Evolutionary conservation across 805 yeast genomes (phyloP).

Genomic region (Metschnikowia anglica): DNA sequence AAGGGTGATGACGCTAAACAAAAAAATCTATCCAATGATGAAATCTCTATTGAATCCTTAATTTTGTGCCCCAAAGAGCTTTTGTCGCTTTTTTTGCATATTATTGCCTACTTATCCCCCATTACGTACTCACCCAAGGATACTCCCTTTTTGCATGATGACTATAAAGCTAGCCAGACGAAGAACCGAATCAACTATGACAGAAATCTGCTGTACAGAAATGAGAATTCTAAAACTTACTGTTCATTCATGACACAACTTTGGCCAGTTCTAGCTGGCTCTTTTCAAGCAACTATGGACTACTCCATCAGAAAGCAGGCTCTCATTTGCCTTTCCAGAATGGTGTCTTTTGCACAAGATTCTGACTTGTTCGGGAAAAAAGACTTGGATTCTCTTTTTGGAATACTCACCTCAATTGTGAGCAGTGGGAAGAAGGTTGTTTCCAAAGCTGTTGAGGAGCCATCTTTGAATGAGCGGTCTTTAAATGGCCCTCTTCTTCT

Average conservation of each 20-base stretch:
- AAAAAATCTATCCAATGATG: background rate
- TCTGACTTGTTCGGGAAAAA: conserved; percentile 32
- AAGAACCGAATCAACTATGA: conserved; percentile 28
- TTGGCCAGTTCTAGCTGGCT: conserved; percentile 54
- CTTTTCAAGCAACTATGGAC: conserved; percentile 74
- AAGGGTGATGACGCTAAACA: conserved; percentile 23
- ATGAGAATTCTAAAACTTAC: conserved; percentile 21
- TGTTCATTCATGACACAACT: conserved; percentile 44
- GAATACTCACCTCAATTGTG: conserved; percentile 57
- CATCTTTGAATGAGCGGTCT: conserved; percentile 1
- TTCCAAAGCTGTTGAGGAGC: background rate
- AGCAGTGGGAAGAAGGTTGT: conserved; percentile 47
- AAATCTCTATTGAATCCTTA: conserved; percentile 61
- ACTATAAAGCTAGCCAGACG: conserved; percentile 24
- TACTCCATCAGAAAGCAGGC: conserved; percentile 58
- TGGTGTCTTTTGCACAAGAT: conserved; percentile 42
- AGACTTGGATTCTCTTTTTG: conserved; percentile 39
- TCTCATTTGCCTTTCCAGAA: conserved; percentile 52
- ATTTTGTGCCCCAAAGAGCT: conserved; percentile 75
- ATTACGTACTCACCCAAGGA: conserved; percentile 29
- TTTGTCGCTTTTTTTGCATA: conserved; percentile 50
- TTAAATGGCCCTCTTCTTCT: conserved; percentile 28
- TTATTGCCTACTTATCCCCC: conserved; percentile 62
- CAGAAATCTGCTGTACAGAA: conserved; percentile 32
- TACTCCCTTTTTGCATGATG: conserved; percentile 30